These are phyloP conservation scores for Fraxinus sp. DNA, from an alignment of 305 asterid genomes.

Conservation along the genomic window DNA sequence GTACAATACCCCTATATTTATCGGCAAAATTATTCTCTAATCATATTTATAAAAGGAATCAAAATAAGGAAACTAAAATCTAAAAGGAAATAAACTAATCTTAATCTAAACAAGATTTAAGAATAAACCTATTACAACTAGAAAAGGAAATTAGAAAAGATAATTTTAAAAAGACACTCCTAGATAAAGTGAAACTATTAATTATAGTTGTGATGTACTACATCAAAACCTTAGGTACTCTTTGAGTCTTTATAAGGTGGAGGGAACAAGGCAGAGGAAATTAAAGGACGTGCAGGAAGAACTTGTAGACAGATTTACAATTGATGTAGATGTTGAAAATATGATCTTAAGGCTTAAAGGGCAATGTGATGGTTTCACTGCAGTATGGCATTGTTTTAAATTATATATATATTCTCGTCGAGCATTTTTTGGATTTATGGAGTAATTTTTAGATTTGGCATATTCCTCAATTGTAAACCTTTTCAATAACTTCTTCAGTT, in stretches of 20 bases:
- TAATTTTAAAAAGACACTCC: no score
- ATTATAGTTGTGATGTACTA: no score
- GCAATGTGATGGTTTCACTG: background rate
- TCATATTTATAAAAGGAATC: no score
- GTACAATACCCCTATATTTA: no score
- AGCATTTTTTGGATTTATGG: background rate
- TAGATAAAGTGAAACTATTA: background rate
- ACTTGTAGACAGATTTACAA: background rate
- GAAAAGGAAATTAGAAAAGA: no score
- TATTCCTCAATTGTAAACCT: background rate
- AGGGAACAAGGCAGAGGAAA: background rate
- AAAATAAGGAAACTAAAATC: no score
- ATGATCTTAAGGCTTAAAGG: background rate
- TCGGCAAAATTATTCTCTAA: no score
- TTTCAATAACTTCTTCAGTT: background rate
- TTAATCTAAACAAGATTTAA: no score
- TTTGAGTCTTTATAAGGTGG: background rate
- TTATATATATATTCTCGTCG: background rate
- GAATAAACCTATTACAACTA: no score
- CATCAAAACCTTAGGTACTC: background rate
- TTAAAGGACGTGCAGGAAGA: background rate
- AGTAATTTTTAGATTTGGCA: background rate
- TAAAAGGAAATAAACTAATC: no score
- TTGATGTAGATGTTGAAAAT: background rate
- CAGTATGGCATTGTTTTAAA: background rate